A percentile compares a stretch with the other conserved stretches of the same genome.
phyloP scores from a whole-genome alignment of 805 yeast species.

The Saccharomyces kudriavzevii region DNA sequence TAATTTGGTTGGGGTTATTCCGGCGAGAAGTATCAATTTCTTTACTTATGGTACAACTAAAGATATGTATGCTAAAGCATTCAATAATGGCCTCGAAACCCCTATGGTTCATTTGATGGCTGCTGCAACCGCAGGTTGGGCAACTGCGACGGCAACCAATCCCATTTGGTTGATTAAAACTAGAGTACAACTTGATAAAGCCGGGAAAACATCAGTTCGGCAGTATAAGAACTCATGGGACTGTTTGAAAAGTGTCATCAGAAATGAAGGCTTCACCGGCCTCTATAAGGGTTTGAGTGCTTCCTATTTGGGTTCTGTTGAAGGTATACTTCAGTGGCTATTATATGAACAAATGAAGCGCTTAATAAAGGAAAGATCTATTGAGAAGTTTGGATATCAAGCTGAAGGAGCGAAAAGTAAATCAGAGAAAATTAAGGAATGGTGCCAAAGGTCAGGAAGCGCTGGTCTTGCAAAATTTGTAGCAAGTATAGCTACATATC shows the following conservation, averaged over 20 bases:
- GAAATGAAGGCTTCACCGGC: slow-evolving; percentile 70
- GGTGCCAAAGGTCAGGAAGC: slow-evolving; percentile 95
- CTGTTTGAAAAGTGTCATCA: slow-evolving; percentile 61
- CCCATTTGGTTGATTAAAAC: slow-evolving; percentile 98
- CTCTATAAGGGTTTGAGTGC: slow-evolving; percentile 90
- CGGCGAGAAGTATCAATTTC: slow-evolving; percentile 94
- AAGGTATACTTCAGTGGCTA: slow-evolving; percentile 93
- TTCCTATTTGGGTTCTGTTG: slow-evolving; percentile 86
- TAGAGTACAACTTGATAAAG: slow-evolving; percentile 81
- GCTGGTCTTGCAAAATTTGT: slow-evolving; percentile 94
- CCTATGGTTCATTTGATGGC: slow-evolving; percentile 80
- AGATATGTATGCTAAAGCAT: slow-evolving; percentile 54
- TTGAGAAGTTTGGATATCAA: slow-evolving; percentile 32
- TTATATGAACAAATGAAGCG: slow-evolving; percentile 89
- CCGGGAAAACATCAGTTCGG: slow-evolving; percentile 42
- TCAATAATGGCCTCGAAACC: slow-evolving; percentile 69
- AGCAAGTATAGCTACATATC: slow-evolving; percentile 89
- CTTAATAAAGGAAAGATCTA: slow-evolving; percentile 48
- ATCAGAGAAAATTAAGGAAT: slow-evolving; percentile 64
- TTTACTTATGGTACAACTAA: slow-evolving; percentile 95
- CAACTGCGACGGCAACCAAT: slow-evolving; percentile 91
- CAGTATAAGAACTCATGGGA: slow-evolving; percentile 79
- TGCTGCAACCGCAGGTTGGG: slow-evolving; percentile 88
- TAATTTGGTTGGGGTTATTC: slow-evolving; percentile 92
- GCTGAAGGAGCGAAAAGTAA: slow-evolving; percentile 32